These are phyloP conservation scores for Penicillium turbatum DNA, from an alignment of 495 filamentous ascomycete species.

Conservation along the genomic window DNA sequence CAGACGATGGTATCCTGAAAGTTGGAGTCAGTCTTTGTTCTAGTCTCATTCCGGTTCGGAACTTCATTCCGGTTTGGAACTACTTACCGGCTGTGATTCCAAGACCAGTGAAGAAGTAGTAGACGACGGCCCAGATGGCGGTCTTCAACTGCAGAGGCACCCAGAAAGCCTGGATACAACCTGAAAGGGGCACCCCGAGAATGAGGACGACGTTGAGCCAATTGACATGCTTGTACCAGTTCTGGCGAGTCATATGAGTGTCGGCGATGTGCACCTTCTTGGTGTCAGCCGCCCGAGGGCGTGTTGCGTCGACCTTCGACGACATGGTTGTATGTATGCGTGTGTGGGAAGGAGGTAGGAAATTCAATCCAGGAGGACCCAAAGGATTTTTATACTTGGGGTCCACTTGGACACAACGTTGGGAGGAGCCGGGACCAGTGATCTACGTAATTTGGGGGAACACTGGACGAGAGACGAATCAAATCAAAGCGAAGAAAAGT, in stretches of 20 bases:
- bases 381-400: conserved; percentile 25
- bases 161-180: conserved; percentile 75
- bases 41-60: neutral
- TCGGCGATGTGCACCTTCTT: conserved; percentile 57
- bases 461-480: conserved; percentile 13
- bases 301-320: conserved; percentile 33
- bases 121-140: conserved; percentile 71
- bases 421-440: conserved; percentile 19
- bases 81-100: conserved; percentile 79
- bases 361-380: conserved; percentile 7
- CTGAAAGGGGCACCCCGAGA: conserved; percentile 73
- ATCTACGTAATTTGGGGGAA: conserved; percentile 26
- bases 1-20: conserved; percentile 75
- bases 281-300: conserved; percentile 40
- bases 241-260: conserved; percentile 69
- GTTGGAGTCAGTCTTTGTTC: conserved; percentile 15
- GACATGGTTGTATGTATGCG: conserved; percentile 30
- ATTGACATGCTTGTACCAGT: conserved; percentile 98
- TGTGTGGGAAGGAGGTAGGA: conserved; percentile 4
- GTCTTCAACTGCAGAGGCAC: conserved; percentile 74
- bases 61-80: too few species aligned
- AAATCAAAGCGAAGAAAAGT: conserved; percentile 2
- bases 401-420: conserved; percentile 32
- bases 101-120: conserved; percentile 89
- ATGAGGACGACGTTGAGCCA: conserved; percentile 91